phyloP scores from a whole-genome alignment of 768 basidiomycete species.

The Boletales sp. region DNA sequence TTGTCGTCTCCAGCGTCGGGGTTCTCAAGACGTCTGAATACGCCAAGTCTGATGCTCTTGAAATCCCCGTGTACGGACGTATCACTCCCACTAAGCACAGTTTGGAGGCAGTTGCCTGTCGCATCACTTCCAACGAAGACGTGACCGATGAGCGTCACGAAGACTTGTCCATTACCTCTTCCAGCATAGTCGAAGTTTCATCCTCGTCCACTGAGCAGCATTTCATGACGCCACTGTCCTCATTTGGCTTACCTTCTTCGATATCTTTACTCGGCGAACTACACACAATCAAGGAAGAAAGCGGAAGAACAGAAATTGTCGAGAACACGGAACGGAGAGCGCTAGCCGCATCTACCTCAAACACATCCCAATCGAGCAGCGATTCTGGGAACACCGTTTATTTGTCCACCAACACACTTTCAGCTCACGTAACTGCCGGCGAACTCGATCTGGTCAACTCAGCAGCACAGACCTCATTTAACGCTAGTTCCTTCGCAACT shows the following conservation, averaged over 20 bases:
- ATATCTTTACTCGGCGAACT: not conserved
- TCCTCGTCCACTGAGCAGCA: not conserved
- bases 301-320: not conserved
- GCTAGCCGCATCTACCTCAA: not conserved
- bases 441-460: not conserved
- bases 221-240: not conserved
- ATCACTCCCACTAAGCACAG: not conserved
- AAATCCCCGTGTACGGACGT: not conserved
- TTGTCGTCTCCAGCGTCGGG: not conserved
- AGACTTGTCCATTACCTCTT: not conserved
- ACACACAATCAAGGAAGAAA: slow-evolving; percentile 7
- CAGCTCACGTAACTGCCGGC: not conserved
- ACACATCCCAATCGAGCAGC: not conserved
- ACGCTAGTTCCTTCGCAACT: slow-evolving; percentile 17
- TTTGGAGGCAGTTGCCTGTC: not conserved
- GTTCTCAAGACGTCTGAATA: not conserved
- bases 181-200: not conserved
- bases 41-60: not conserved
- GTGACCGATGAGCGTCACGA: not conserved
- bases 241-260: not conserved
- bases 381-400: slow-evolving; percentile 1
- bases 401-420: slow-evolving; percentile 8
- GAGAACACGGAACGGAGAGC: not conserved
- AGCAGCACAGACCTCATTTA: not conserved
- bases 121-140: not conserved